These are phyloP conservation scores for Hippophae rhamnoides DNA, from an alignment of 306 rosid species.

Conservation along the genomic window DNA sequence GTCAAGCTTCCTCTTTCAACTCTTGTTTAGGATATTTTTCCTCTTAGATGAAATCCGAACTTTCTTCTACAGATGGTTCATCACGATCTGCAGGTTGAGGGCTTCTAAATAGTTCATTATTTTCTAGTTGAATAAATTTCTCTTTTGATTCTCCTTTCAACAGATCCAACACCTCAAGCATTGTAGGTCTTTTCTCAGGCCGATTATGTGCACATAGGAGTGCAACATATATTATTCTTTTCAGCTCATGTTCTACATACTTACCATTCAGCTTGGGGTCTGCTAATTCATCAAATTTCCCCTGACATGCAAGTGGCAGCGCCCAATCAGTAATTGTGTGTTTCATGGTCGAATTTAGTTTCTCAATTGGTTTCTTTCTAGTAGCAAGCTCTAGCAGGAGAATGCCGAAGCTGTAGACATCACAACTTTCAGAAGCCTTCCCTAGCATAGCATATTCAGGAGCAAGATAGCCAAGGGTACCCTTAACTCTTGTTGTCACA, in stretches of 20 bases:
- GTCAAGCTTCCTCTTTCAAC: slow-evolving; percentile 26
- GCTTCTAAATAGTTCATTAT: slow-evolving; percentile 50
- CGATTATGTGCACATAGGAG: slow-evolving; percentile 53
- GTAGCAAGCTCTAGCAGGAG: slow-evolving; percentile 88
- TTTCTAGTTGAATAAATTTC: slow-evolving; percentile 48
- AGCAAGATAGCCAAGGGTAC: slow-evolving; percentile 95
- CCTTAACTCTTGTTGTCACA: slow-evolving; percentile 94
- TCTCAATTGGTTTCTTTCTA: slow-evolving; percentile 77
- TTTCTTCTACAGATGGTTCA: slow-evolving; percentile 47
- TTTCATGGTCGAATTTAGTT: slow-evolving; percentile 35
- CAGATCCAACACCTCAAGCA: slow-evolving; percentile 69
- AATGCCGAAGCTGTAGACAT: slow-evolving; percentile 87
- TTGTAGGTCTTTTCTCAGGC: slow-evolving; percentile 74
- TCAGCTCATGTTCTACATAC: slow-evolving; percentile 68
- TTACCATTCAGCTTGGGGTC: slow-evolving; percentile 78
- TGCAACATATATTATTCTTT: slow-evolving; percentile 61
- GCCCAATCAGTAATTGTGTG: slow-evolving; percentile 85
- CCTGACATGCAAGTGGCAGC: slow-evolving; percentile 65
- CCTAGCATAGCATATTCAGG: slow-evolving; percentile 96
- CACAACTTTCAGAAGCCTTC: slow-evolving; percentile 83
- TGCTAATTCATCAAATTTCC: slow-evolving; percentile 50
- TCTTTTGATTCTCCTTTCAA: slow-evolving; percentile 74
- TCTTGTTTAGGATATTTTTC: slow-evolving; percentile 44
- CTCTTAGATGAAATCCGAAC: slow-evolving; percentile 64
- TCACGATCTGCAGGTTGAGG: slow-evolving; percentile 22